These are phyloP conservation scores for Pythium guiyangense DNA, from an alignment of 352 stramenopile genomes.

Conservation along the genomic window DNA sequence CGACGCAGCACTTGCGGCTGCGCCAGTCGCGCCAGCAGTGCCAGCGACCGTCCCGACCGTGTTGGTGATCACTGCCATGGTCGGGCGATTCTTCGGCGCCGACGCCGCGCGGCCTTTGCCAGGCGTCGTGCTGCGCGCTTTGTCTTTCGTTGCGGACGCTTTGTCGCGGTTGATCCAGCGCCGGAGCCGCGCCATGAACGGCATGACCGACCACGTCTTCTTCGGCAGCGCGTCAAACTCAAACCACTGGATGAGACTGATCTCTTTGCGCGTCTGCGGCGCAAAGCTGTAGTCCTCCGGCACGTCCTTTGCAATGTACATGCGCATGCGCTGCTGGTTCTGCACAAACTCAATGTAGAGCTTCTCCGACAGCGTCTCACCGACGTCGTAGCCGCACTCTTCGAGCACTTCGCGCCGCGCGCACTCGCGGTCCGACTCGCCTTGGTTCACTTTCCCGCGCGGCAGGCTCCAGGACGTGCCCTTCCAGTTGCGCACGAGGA, in stretches of 20 bases:
- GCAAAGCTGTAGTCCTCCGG: constrained; percentile 91
- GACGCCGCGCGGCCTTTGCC: constrained; percentile 63
- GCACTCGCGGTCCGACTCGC: constrained; percentile 85
- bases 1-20: not conserved
- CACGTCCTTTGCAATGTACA: constrained; percentile 90
- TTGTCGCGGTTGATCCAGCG: constrained; percentile 88
- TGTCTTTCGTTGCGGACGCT: constrained; percentile 35
- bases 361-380: constrained; percentile 67
- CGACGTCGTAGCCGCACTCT: constrained; percentile 90
- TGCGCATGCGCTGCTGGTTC: constrained; percentile 88
- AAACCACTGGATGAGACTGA: constrained; percentile 92
- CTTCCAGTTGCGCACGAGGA: constrained; percentile 91
- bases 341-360: constrained; percentile 84
- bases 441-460: constrained; percentile 92
- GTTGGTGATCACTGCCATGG: constrained; percentile 30
- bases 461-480: constrained; percentile 91
- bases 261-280: constrained; percentile 94
- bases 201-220: constrained; percentile 93
- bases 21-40: not conserved
- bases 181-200: constrained; percentile 88
- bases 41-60: constrained; percentile 5
- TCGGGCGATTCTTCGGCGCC: constrained; percentile 64
- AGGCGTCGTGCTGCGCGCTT: constrained; percentile 26
- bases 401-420: constrained; percentile 90
- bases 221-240: constrained; percentile 87